Evolutionary conservation across 441 rosid genomes (phyloP), one percentile per base, ranked within the genome.

Genomic region (Daphne laureola): DNA sequence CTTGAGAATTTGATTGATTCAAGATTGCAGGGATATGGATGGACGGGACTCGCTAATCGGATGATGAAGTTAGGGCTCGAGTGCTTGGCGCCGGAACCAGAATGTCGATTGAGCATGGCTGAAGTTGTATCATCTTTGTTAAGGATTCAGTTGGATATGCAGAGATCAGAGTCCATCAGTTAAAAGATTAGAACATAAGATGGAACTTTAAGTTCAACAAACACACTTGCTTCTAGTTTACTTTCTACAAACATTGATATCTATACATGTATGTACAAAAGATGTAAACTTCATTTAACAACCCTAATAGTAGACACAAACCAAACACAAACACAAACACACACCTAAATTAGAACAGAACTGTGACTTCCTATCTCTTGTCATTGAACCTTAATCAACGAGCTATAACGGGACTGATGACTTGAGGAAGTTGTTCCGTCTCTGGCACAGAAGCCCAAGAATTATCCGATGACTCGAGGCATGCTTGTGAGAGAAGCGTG

Each of bases 401-500:
- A 54, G 84, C 77, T 40, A 12, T 65, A 62, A 81, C 52, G 8
- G 81, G 77, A 55, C 54, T 49, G 31, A 57, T 66, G 38, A 71
- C 59, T 53, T 57, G 82, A 57, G 55, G 27, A 40, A 59, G 66
- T 46, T 64, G 79, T 41, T 78, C 82, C 31, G 68, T 46, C 46
- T 73, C 80, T 47, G 67, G 15, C 56, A 61, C 78, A 14, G 75
- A 69, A 67, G 67, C 45, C 78, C 75, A 69, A 3, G 72, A 72
- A 62, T 59, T 46, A 14, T 73, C 78, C 38, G 48, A 40, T 31
- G 73, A 57, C 59, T 67, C 73, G 17, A 69, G 51, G 51, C 67
- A 54, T 51, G 83, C 57, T 12, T 78, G 73, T 41, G 72, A 45
- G 14, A 82, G 74, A 66, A 79, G 67, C 1, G 84, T 68, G 43